A percentile compares a stretch with the other conserved stretches of the same genome.
These are phyloP conservation scores for Suillus tomentosus DNA, from an alignment of 768 basidiomycete species.

Conservation along the genomic window DNA sequence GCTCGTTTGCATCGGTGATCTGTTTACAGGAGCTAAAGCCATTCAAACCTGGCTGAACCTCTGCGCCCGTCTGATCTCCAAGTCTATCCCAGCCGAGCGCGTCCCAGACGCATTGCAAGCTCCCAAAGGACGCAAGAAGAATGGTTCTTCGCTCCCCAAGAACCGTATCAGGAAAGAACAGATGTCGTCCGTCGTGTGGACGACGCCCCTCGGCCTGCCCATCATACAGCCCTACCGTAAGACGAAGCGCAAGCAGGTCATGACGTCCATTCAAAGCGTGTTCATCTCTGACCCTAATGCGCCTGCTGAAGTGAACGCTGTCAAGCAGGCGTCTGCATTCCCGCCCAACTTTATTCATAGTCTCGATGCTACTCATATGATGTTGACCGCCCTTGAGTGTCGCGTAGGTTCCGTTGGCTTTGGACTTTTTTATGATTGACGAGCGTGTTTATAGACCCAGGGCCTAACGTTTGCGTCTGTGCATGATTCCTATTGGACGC, in stretches of 20 bases:
- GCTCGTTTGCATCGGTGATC: constrained; percentile 81
- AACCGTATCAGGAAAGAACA: constrained; percentile 74
- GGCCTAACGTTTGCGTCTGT: constrained; percentile 90
- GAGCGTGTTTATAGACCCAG: constrained; percentile 49
- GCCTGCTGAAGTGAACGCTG: constrained; percentile 75
- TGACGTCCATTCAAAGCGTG: constrained; percentile 83
- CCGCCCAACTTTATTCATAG: constrained; percentile 99
- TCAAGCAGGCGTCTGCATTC: constrained; percentile 95
- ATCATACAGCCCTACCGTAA: constrained; percentile 97
- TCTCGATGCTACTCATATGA: constrained; percentile 98
- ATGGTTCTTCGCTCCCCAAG: constrained; percentile 23
- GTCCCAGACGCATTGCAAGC: constrained; percentile 45
- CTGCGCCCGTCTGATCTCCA: constrained; percentile 82
- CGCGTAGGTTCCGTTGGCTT: constrained; percentile 47
- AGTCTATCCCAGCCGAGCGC: constrained; percentile 78
- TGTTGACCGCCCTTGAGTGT: constrained; percentile 92
- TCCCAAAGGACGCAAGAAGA: constrained; percentile 10
- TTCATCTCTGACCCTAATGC: constrained; percentile 86
- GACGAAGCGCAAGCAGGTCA: constrained; percentile 75
- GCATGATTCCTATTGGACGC: constrained; percentile 99
- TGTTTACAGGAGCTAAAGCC: constrained; percentile 88
- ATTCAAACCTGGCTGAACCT: constrained; percentile 92
- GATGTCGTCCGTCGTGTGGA: constrained; percentile 97
- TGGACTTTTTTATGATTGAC: constrained; percentile 11
- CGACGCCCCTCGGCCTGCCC: constrained; percentile 91